Conservation (phyloP, 2,329 filamentous ascomycete species). For the Curvularia eragrostidis region DNA sequence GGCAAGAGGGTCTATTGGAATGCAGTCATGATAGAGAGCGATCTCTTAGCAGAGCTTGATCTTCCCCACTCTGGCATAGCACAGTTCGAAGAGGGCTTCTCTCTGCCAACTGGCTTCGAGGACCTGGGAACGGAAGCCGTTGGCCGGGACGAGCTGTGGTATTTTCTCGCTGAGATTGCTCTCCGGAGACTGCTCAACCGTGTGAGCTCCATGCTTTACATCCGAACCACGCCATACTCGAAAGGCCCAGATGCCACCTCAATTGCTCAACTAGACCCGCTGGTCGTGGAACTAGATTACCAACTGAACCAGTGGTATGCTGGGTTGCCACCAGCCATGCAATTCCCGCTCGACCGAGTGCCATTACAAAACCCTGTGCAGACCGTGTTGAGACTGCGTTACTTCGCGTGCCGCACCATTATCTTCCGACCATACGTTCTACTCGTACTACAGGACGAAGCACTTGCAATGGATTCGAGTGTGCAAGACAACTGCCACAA, state of each 20-base stretch:
- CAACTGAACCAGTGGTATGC: constrained; percentile 88
- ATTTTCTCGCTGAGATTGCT: constrained; percentile 84
- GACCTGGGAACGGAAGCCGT: constrained; percentile 69
- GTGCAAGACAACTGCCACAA: constrained; percentile 81
- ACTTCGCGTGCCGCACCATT: constrained; percentile 85
- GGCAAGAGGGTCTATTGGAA: constrained; percentile 87
- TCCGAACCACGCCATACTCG: constrained; percentile 61
- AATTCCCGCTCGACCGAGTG: constrained; percentile 75
- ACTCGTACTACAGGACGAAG: constrained; percentile 79
- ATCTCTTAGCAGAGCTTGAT: constrained; percentile 79
- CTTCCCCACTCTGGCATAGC: constrained; percentile 83
- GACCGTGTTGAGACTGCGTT: constrained; percentile 78
- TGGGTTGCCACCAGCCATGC: constrained; percentile 73
- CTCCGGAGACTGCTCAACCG: constrained; percentile 77
- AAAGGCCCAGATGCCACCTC: constrained; percentile 62
- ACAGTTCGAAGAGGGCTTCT: constrained; percentile 80
- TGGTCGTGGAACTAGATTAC: constrained; percentile 81
- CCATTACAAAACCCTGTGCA: constrained; percentile 76
- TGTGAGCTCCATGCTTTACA: constrained; percentile 80
- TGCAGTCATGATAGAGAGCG: constrained; percentile 77
- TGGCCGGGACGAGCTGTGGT: constrained; percentile 81
- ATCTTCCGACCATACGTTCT: constrained; percentile 86
- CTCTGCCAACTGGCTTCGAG: constrained; percentile 78
- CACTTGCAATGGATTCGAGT: constrained; percentile 71
- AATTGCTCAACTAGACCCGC: constrained; percentile 75